phyloP scores from a whole-genome alignment of 108 stramenopile genomes.

The Schizochytrium sp. region DNA sequence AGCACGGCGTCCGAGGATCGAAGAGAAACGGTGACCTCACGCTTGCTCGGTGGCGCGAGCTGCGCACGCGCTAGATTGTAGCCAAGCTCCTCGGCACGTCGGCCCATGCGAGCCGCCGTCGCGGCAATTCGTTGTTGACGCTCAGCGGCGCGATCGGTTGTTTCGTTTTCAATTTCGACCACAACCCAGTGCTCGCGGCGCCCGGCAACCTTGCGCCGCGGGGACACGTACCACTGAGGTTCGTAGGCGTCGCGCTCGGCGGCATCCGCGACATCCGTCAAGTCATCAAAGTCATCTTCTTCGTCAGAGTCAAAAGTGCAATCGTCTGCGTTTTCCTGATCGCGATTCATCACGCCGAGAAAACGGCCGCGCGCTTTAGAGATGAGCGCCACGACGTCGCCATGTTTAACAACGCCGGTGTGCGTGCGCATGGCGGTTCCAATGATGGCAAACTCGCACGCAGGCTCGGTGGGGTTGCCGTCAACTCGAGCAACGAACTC shows the following conservation, averaged over 20 bases:
- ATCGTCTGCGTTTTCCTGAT: not conserved
- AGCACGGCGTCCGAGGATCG: not conserved
- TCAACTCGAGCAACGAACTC: not conserved
- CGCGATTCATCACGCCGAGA: not conserved
- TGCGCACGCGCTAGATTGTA: not conserved
- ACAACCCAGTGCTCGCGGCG: conserved; percentile 3
- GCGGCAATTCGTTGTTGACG: not conserved
- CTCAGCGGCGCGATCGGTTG: not conserved
- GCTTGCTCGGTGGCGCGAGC: not conserved
- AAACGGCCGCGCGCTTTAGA: not conserved
- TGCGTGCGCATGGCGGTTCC: not conserved
- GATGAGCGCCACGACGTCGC: not conserved
- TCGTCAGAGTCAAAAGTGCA: not conserved
- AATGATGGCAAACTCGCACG: not conserved
- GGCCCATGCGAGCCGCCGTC: not conserved
- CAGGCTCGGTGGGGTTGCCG: not conserved
- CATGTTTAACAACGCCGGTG: not conserved
- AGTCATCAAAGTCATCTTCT: not conserved
- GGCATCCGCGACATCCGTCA: not conserved
- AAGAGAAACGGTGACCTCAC: not conserved
- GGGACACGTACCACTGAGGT: not conserved
- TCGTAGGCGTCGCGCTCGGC: not conserved
- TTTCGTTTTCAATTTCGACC: not conserved
- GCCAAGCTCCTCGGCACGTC: not conserved
- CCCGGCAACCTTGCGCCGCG: not conserved